Evolutionary conservation across 192 early-diverging fungal genomes (phyloP).

Genomic region (Dimargaris cristalligena): DNA sequence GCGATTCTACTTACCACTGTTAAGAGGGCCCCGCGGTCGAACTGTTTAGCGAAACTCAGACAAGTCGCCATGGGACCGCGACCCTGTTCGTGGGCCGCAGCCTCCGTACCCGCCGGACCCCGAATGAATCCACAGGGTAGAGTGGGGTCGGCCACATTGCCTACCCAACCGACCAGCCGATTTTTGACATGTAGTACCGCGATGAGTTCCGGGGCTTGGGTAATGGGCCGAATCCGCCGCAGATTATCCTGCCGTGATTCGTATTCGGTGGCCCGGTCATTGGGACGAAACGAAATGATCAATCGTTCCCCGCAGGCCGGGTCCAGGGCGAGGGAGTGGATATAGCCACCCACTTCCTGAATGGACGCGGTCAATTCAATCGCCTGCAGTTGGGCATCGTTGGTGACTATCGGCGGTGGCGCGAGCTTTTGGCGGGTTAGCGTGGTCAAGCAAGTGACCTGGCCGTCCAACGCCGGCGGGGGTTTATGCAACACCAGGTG

Average conservation of each 20-base stretch:
- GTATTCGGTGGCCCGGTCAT: conserved; percentile 21
- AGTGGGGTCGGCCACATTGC: conserved; percentile 17
- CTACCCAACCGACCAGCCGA: neutral
- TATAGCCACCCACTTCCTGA: conserved; percentile 24
- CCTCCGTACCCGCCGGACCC: conserved; percentile 25
- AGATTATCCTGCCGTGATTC: neutral
- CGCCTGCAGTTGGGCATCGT: no score
- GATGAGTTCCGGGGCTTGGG: conserved; percentile 12
- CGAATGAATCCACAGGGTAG: conserved; percentile 30
- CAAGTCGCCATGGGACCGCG: conserved; percentile 16
- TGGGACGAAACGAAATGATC: conserved; percentile 23
- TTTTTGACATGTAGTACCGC: conserved; percentile 22
- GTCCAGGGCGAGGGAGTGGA: conserved; percentile 24
- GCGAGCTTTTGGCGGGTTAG: neutral
- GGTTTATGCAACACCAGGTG: conserved; percentile 20
- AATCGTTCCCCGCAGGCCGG: conserved; percentile 27
- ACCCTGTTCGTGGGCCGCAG: no score
- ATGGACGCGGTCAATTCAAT: no score
- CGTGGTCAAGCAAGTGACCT: conserved; percentile 11
- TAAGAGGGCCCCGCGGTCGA: conserved; percentile 24
- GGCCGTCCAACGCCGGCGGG: conserved; percentile 22
- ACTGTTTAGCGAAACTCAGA: conserved; percentile 24
- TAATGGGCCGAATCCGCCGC: neutral
- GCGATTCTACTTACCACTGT: conserved; percentile 13
- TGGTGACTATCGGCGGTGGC: neutral